Evolutionary conservation across 352 stramenopile species (phyloP).

Genomic region (Pythium rishiriense): DNA sequence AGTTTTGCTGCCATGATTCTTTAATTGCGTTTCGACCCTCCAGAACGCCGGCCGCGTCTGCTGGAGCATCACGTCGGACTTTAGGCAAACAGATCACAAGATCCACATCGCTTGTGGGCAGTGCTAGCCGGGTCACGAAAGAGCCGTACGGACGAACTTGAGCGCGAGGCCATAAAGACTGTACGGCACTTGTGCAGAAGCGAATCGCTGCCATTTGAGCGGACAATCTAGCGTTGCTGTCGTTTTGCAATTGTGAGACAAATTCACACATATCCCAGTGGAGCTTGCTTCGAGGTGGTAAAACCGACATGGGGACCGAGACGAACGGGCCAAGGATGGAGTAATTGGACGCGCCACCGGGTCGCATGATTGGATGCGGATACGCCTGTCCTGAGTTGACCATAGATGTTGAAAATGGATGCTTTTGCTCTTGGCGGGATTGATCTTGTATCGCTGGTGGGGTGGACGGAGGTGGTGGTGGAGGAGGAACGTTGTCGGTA

Average conservation of each 20-base stretch:
- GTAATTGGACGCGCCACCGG: constrained; percentile 40
- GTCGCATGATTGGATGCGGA: constrained; percentile 33
- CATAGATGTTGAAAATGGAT: constrained; percentile 16
- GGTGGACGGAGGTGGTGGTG: constrained; percentile 8
- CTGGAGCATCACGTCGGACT: constrained; percentile 93
- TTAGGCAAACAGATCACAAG: constrained; percentile 98
- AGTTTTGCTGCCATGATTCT: constrained; percentile 97
- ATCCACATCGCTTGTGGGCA: constrained; percentile 97
- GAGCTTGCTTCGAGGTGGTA: constrained; percentile 82
- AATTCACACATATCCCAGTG: constrained; percentile 90
- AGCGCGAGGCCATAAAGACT: constrained; percentile 93
- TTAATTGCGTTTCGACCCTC: constrained; percentile 99
- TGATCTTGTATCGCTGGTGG: neutral
- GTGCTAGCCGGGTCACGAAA: constrained; percentile 93
- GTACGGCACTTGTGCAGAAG: constrained; percentile 79
- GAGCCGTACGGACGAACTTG: constrained; percentile 97
- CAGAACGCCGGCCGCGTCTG: constrained; percentile 93
- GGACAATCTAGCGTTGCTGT: constrained; percentile 64
- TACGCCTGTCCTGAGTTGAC: constrained; percentile 45
- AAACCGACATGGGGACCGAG: constrained; percentile 79
- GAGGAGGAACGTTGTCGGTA: neutral
- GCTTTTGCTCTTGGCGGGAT: constrained; percentile 5
- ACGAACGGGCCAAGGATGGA: constrained; percentile 73
- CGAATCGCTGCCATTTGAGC: constrained; percentile 77
- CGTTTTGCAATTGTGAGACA: constrained; percentile 71